phyloP scores from a whole-genome alignment of 768 basidiomycete species.

The Nevesoporus exiguus region DNA sequence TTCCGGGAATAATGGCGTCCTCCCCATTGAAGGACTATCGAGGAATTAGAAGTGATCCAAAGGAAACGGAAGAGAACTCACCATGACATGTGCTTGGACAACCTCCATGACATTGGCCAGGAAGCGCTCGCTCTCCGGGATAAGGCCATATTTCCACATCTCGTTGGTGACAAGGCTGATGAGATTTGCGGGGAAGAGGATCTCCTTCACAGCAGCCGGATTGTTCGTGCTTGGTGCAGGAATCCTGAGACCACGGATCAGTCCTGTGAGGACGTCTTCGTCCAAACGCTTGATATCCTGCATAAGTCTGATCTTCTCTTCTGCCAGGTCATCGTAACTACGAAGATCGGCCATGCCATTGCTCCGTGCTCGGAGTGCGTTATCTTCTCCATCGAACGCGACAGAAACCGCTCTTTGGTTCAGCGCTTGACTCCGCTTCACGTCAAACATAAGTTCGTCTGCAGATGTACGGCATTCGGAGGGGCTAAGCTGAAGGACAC shows the following conservation, averaged over 20 bases:
- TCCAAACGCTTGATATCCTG: conserved; percentile 88
- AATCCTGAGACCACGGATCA: conserved; percentile 90
- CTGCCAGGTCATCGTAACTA: conserved; percentile 82
- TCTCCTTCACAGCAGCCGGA: conserved; percentile 93
- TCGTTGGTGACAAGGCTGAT: conserved; percentile 98
- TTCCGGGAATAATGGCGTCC: conserved; percentile 92
- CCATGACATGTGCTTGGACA: conserved; percentile 97
- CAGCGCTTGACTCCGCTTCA: conserved; percentile 64
- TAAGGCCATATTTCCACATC: conserved; percentile 99
- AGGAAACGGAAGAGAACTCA: conserved; percentile 38
- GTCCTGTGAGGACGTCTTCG: conserved; percentile 87
- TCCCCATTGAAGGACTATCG: conserved; percentile 83
- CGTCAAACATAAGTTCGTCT: conserved; percentile 73
- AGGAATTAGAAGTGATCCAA: conserved; percentile 6
- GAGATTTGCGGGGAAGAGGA: conserved; percentile 97
- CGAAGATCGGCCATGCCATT: conserved; percentile 70
- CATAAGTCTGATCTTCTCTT: conserved; percentile 93
- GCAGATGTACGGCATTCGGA: conserved; percentile 68
- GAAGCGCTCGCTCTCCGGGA: conserved; percentile 95
- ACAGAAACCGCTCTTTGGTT: conserved; percentile 87
- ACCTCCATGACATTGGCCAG: conserved; percentile 98
- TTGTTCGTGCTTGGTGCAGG: conserved; percentile 86
- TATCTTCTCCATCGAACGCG: conserved; percentile 81
- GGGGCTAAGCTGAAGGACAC: conserved; percentile 60
- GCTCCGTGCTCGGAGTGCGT: conserved; percentile 58